phyloP scores from a whole-genome alignment of 129 eudicot genomes.

The Glebionis coronaria region DNA sequence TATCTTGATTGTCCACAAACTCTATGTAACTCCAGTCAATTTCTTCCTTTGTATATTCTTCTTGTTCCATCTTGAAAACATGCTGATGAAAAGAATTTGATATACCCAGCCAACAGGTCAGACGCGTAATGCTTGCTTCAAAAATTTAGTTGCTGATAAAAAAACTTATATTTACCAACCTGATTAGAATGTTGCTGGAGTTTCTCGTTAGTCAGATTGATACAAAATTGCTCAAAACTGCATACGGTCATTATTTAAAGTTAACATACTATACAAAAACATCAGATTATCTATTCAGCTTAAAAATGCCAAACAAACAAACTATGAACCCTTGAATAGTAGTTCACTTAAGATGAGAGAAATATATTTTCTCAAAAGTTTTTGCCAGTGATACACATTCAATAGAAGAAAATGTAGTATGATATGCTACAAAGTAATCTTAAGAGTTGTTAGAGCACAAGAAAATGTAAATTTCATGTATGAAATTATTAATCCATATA shows the following conservation, averaged over 20 bases:
- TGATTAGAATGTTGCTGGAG: conserved; percentile 99
- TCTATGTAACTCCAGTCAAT: conserved; percentile 98
- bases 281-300: conserved; percentile 4
- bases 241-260: conserved; percentile 27
- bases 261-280: conserved; percentile 14
- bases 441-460: conserved; percentile 4
- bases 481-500: background rate
- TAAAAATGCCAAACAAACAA: no score
- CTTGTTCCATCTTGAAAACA: conserved; percentile 99
- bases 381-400: background rate
- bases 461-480: conserved; percentile 3
- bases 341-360: no score
- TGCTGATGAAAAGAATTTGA: conserved; percentile 57
- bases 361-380: no score
- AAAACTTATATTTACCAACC: conserved; percentile 42
- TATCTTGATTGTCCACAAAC: conserved; percentile 90
- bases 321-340: no score
- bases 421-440: conserved; percentile 21
- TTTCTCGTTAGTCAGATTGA: conserved; percentile 95
- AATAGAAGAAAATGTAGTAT: background rate
- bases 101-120: conserved; percentile 23
- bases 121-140: conserved; percentile 28
- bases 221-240: conserved; percentile 99
- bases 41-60: conserved; percentile 87
- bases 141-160: background rate